Base-by-base conservation (phyloP, 495 filamentous ascomycete genomes). In the Penicillium fimorum region DNA sequence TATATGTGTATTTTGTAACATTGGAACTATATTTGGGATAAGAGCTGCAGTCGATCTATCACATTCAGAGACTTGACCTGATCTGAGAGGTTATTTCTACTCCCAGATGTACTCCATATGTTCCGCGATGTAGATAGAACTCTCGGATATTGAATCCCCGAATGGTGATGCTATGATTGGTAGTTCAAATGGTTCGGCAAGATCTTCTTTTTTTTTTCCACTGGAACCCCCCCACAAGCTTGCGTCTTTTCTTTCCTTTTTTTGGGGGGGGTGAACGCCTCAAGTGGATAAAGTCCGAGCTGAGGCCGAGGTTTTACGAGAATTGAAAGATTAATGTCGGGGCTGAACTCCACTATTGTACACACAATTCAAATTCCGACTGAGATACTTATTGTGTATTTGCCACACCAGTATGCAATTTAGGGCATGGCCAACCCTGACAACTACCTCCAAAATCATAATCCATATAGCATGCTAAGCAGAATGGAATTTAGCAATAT, bases 401-500 rank as follows among this genome's bases (percentile, higher is more conserved):
- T 12, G 5, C 10, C 0, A 4, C 4, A 27, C 25, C 25, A 27
- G 41, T 5, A 38, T 2, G n/a, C 15, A 17, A 13, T 7, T 2
- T 0, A 37, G 7, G 2, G 6, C 33, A 37, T 25, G 25, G 25
- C 25, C 2, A 37, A n/a, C n/a, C n/a, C 33, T 37, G 12, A 15
- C 33, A 17, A 2, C n/a, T n/a, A n/a, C n/a, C n/a, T n/a, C n/a
- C n/a, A 38, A 24, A 5, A 24, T 44, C 5, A 44, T 8, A 24
- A 44, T 5, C n/a, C 5, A 44, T 44, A 20, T 41, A 47, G 29
- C 25, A 37, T 35, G 50, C 50, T 44, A 47, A 47, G 42, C 43
- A 47, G 30, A 25, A 53, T 54, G 18, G 43, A 54, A 54, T 54
- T 54, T 47, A 38, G 52, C 50, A 53, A 42, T 17, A 40, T 50